These are phyloP conservation scores for Boletus coccyginus DNA, from an alignment of 768 basidiomycete genomes.

Conservation along the genomic window DNA sequence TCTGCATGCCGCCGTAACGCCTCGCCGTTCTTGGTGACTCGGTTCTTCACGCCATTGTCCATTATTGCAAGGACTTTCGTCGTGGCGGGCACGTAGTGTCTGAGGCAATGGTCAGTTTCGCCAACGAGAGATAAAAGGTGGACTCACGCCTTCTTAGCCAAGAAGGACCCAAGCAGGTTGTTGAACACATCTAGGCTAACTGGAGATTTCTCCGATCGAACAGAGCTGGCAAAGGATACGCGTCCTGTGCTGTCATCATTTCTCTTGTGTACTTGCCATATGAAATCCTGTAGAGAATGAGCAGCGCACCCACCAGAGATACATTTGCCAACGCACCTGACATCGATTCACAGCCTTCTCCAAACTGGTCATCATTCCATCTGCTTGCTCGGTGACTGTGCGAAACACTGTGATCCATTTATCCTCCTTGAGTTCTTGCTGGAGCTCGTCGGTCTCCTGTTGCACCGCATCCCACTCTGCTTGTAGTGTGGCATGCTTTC, in stretches of 20 bases:
- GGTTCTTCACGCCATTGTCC: constrained; percentile 89
- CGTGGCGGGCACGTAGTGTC: constrained; percentile 93
- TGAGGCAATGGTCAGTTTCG: constrained; percentile 31
- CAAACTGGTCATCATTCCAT: constrained; percentile 95
- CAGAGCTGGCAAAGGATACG: constrained; percentile 43
- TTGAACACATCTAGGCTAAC: constrained; percentile 62
- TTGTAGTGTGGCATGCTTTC: constrained; percentile 71
- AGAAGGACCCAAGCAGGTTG: constrained; percentile 70
- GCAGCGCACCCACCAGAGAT: neutral
- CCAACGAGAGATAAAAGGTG: constrained; percentile 4
- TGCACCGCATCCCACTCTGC: constrained; percentile 82
- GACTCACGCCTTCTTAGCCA: constrained; percentile 82
- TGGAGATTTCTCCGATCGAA: constrained; percentile 49
- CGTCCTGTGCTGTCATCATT: constrained; percentile 45
- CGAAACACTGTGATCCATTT: constrained; percentile 96
- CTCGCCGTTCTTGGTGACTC: constrained; percentile 96
- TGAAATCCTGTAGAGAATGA: constrained; percentile 61
- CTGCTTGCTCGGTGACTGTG: constrained; percentile 91
- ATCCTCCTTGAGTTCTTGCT: constrained; percentile 95
- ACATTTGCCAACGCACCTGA: constrained; percentile 54
- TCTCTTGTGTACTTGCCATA: constrained; percentile 73
- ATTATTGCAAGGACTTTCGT: constrained; percentile 91
- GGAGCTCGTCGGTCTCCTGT: constrained; percentile 73
- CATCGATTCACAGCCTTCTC: constrained; percentile 92
- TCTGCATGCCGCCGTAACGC: constrained; percentile 87